Conservation (phyloP, 257 asterid species). For the Capsicum rhomboideum region DNA sequence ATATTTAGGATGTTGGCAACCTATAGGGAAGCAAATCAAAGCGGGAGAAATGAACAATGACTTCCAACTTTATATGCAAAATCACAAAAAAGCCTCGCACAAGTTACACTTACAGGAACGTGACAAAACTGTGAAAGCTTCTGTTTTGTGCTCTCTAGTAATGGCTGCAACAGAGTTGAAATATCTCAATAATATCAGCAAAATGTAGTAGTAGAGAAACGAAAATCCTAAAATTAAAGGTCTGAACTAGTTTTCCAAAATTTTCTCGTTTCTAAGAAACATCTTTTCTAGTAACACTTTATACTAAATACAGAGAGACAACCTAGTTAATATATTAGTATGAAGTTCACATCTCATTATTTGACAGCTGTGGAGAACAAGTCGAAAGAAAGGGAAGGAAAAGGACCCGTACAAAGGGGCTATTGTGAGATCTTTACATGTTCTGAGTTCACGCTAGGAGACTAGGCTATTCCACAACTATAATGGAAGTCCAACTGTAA, state of each 20-base stretch:
- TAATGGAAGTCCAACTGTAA: background rate
- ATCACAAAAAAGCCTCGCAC: constrained; percentile 3
- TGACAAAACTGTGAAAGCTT: constrained; percentile 33
- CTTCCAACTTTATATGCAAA: background rate
- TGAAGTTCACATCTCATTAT: background rate
- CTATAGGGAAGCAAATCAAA: constrained; percentile 22
- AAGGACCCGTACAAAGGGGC: background rate
- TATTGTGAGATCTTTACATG: background rate
- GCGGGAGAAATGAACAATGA: background rate
- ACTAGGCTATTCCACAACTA: background rate
- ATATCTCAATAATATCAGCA: background rate
- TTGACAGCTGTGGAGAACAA: background rate
- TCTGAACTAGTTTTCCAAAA: background rate
- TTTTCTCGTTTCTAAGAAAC: background rate
- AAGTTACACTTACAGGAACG: constrained; percentile 41
- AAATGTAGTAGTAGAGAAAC: background rate
- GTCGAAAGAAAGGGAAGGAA: background rate
- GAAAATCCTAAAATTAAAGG: background rate
- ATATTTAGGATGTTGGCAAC: constrained; percentile 54
- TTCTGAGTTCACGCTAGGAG: background rate
- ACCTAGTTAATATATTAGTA: background rate
- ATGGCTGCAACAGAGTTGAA: constrained; percentile 16
- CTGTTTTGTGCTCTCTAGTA: constrained; percentile 23
- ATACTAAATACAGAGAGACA: background rate
- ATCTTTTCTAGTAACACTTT: background rate